Percentiles rank a stretch among this genome's conserved stretches.
phyloP scores from a whole-genome alignment of 805 yeast genomes.

The Ogataea neopini region DNA sequence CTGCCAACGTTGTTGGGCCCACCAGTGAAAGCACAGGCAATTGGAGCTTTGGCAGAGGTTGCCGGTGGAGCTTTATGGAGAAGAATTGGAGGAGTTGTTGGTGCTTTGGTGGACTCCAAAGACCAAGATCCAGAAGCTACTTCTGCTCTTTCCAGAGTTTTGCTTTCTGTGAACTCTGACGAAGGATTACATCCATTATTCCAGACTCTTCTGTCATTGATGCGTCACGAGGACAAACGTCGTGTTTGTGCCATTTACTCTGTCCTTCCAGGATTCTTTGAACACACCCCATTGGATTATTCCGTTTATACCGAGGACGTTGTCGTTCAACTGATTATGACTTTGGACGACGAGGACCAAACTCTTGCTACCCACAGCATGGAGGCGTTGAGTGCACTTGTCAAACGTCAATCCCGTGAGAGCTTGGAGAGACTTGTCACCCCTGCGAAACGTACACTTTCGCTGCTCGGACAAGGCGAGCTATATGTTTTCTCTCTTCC shows the following conservation, averaged over 20 bases:
- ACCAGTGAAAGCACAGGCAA: conserved; percentile 87
- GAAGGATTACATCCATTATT: conserved; percentile 83
- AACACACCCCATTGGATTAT: conserved; percentile 64
- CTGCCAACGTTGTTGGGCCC: conserved; percentile 80
- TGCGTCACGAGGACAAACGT: conserved; percentile 70
- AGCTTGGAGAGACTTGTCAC: conserved; percentile 72
- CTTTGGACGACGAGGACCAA: conserved; percentile 69
- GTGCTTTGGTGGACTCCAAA: conserved; percentile 58
- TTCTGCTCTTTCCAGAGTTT: conserved; percentile 63
- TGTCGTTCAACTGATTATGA: conserved; percentile 65
- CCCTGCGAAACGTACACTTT: conserved; percentile 77
- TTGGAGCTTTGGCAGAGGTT: conserved; percentile 84
- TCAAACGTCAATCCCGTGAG: conserved; percentile 73
- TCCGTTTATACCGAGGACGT: conserved; percentile 73
- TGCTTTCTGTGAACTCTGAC: conserved; percentile 69
- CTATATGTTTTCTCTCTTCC: conserved; percentile 74
- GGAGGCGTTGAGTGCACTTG: conserved; percentile 62
- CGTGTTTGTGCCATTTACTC: conserved; percentile 64
- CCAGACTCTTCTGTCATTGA: conserved; percentile 74
- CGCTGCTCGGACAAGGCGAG: conserved; percentile 61
- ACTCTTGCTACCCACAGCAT: conserved; percentile 66
- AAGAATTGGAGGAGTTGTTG: conserved; percentile 71
- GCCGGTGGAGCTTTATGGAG: conserved; percentile 82
- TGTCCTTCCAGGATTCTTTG: conserved; percentile 73
- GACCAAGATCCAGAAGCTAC: conserved; percentile 39